phyloP scores from a whole-genome alignment of 2,329 filamentous ascomycete genomes.

The Chaetothyriales sp. region DNA sequence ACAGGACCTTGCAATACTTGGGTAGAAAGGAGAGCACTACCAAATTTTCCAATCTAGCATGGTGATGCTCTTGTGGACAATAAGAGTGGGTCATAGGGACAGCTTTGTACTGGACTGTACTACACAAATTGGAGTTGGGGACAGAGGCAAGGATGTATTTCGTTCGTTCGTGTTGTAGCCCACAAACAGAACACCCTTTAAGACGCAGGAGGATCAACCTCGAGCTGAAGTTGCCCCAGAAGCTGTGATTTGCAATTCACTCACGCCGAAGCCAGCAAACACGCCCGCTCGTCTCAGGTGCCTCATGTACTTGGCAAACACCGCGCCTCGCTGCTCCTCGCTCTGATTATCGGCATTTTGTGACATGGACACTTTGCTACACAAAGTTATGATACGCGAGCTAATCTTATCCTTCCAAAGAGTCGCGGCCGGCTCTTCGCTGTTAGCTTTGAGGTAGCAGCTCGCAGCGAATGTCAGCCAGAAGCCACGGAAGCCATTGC shows the following conservation, averaged over 20 bases:
- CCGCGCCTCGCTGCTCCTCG: neutral
- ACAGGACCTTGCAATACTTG: too few relatives aligned
- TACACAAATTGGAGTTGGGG: neutral
- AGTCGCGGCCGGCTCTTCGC: neutral
- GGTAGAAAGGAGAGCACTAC: too few relatives aligned
- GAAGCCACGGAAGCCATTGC: neutral
- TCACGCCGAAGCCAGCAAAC: neutral
- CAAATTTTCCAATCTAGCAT: too few relatives aligned
- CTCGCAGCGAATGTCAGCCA: neutral
- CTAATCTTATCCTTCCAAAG: neutral
- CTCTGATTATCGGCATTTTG: neutral
- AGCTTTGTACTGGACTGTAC: neutral
- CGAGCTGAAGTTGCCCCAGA: neutral
- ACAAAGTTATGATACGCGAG: neutral
- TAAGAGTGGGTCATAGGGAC: neutral
- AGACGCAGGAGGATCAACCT: neutral
- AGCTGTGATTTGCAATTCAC: neutral
- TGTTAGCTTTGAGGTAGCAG: neutral
- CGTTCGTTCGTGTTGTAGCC: too few relatives aligned
- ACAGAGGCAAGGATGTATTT: neutral
- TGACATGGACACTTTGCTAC: neutral
- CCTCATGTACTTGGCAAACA: neutral
- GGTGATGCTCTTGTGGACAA: too few relatives aligned
- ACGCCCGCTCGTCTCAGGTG: neutral
- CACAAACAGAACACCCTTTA: neutral